Evolutionary conservation across 2,329 filamentous ascomycete genomes (phyloP).

Genomic region (Trichophyton verrucosum): DNA sequence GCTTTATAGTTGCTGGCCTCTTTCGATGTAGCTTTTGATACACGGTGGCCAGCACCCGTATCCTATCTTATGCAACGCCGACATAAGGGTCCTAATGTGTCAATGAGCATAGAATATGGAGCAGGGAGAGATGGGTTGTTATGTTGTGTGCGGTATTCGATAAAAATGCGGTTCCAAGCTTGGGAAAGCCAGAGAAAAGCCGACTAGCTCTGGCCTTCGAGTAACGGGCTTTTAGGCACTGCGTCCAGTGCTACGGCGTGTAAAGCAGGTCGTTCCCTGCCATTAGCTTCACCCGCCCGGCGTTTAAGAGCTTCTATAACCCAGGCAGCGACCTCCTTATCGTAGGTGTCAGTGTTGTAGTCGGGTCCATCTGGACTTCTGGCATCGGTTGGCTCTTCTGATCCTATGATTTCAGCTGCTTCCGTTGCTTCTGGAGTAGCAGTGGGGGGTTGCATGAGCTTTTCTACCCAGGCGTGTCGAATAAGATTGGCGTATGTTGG

Average conservation of each 20-base stretch:
- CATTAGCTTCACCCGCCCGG: conserved; percentile 45
- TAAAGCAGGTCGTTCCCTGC: conserved; percentile 59
- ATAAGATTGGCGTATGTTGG: conserved; percentile 88
- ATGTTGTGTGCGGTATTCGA: neutral
- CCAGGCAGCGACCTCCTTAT: conserved; percentile 79
- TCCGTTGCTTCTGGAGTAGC: too few relatives aligned
- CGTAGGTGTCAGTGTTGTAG: conserved; percentile 42
- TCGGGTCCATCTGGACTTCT: conserved; percentile 44
- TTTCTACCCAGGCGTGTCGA: conserved; percentile 74
- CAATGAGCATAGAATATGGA: neutral
- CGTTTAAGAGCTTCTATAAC: conserved; percentile 59
- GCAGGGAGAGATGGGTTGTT: neutral
- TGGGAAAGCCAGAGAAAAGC: neutral
- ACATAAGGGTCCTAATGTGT: too few relatives aligned
- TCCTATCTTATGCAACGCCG: too few relatives aligned
- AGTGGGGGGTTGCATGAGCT: conserved; percentile 56
- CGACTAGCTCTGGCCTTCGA: neutral
- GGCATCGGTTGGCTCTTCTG: conserved; percentile 40
- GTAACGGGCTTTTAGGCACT: conserved; percentile 35
- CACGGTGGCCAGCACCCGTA: too few relatives aligned
- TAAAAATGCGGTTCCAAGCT: too few relatives aligned
- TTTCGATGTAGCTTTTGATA: too few relatives aligned
- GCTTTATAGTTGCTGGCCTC: too few relatives aligned
- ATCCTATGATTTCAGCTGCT: too few relatives aligned
- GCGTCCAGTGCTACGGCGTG: conserved; percentile 77